Conservation (phyloP, 768 basidiomycete species). For the Tephrocybe rancida region DNA sequence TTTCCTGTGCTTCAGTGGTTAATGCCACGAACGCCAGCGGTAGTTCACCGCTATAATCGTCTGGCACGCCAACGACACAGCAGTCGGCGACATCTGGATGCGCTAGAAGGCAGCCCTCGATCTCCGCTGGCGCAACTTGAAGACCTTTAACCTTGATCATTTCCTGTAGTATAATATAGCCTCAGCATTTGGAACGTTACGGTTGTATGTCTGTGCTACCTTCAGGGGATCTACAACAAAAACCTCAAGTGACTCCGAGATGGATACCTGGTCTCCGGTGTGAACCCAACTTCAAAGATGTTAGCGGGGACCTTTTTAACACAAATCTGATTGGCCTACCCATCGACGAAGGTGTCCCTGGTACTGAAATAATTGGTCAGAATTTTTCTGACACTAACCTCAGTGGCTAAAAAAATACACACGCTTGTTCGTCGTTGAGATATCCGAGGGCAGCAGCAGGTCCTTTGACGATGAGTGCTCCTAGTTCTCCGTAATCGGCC, state of each 20-base stretch:
- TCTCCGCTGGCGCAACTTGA: constrained; percentile 56
- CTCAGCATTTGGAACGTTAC: background rate
- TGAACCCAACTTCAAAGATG: constrained; percentile 53
- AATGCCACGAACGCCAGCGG: constrained; percentile 67
- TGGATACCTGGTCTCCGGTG: constrained; percentile 62
- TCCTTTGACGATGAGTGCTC: constrained; percentile 49
- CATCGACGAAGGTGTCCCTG: constrained; percentile 58
- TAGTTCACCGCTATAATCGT: constrained; percentile 65
- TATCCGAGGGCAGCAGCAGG: constrained; percentile 46
- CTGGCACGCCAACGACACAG: constrained; percentile 62
- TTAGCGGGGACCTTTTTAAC: no score
- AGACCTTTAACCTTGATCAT: constrained; percentile 68
- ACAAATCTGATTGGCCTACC: constrained; percentile 37
- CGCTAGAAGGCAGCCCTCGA: constrained; percentile 50
- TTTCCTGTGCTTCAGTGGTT: constrained; percentile 35
- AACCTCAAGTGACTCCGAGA: constrained; percentile 52
- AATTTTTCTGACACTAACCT: background rate
- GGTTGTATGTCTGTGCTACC: constrained; percentile 27
- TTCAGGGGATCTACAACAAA: constrained; percentile 64
- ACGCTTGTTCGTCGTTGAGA: constrained; percentile 54
- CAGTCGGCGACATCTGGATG: constrained; percentile 60
- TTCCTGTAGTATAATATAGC: constrained; percentile 44
- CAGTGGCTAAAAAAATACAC: constrained; percentile 24
- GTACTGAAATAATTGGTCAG: constrained; percentile 40
- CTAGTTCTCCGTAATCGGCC: constrained; percentile 44